Evolutionary conservation across 129 eudicot species (phyloP).

Genomic region (Lactuca saligna): DNA sequence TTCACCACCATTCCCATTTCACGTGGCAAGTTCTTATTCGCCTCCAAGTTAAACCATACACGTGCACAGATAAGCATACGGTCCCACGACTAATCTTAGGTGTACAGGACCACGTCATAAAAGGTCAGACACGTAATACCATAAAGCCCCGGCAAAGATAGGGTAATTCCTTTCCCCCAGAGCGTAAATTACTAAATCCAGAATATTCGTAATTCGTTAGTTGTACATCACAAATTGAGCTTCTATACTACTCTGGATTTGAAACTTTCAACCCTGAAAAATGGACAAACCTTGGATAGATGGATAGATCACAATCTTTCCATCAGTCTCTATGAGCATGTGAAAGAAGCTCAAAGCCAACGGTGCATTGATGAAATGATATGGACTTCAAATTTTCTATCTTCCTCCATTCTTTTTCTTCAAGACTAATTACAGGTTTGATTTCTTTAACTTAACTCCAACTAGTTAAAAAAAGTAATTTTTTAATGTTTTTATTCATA

Average conservation of each 20-base stretch:
- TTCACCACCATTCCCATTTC: neutral
- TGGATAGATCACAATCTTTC: conserved; percentile 35
- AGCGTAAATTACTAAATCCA: conserved; percentile 5
- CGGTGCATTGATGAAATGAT: conserved; percentile 21
- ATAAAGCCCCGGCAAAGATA: conserved; percentile 36
- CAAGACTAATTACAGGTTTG: conserved; percentile 26
- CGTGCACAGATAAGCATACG: conserved; percentile 37
- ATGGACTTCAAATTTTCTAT: neutral
- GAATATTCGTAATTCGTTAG: neutral
- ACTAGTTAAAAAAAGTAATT: neutral
- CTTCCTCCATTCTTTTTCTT: conserved; percentile 5
- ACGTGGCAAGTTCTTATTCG: conserved; percentile 38
- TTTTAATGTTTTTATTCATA: neutral
- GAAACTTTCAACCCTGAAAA: conserved; percentile 7
- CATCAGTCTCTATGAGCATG: conserved; percentile 1
- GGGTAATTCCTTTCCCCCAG: conserved; percentile 28
- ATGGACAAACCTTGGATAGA: conserved; percentile 20
- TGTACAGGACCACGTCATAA: conserved; percentile 41
- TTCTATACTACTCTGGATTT: conserved; percentile 5
- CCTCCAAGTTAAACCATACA: conserved; percentile 20
- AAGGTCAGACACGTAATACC: conserved; percentile 40
- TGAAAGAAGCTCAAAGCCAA: conserved; percentile 28
- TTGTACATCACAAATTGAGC: conserved; percentile 4
- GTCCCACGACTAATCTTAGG: conserved; percentile 27
- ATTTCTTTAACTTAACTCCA: neutral